Evolutionary conservation across 2,329 filamentous ascomycete species (phyloP).

Genomic region (Dryadomyces quercivorus): DNA sequence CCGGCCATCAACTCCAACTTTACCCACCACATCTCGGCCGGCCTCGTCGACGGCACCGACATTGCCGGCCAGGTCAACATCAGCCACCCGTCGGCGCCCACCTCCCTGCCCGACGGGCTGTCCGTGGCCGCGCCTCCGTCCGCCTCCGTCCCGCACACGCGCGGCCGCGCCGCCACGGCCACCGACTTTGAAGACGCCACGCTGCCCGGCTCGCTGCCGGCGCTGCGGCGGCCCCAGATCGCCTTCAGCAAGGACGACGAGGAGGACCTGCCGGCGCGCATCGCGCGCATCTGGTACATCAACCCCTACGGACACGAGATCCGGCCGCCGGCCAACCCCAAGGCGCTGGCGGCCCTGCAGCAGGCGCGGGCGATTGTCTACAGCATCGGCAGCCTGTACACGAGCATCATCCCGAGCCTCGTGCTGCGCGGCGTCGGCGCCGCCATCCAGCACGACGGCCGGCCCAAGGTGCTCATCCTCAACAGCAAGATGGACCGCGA

Average conservation of each 20-base stretch:
- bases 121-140: conserved; percentile 7
- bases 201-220: conserved; percentile 68
- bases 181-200: conserved; percentile 73
- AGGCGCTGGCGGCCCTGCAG: conserved; percentile 58
- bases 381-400: conserved; percentile 89
- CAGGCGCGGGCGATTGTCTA: conserved; percentile 64
- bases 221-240: conserved; percentile 69
- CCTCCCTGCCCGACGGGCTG: conserved; percentile 29
- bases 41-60: conserved; percentile 59
- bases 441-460: conserved; percentile 56
- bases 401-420: conserved; percentile 72
- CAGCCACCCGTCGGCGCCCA: conserved; percentile 65
- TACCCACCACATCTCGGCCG: conserved; percentile 84
- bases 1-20: conserved; percentile 93
- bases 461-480: conserved; percentile 65
- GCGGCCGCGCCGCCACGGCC: conserved; percentile 27
- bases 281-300: conserved; percentile 87
- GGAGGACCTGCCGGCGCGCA: conserved; percentile 64
- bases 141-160: background rate
- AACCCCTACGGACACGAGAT: conserved; percentile 98
- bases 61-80: conserved; percentile 92
- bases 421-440: conserved; percentile 64
- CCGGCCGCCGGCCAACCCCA: conserved; percentile 67
- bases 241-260: conserved; percentile 66
- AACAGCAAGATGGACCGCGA: conserved; percentile 81